Base-by-base conservation (phyloP, 2,329 filamentous ascomycete species). In the Cadophora luteo-olivacea region DNA sequence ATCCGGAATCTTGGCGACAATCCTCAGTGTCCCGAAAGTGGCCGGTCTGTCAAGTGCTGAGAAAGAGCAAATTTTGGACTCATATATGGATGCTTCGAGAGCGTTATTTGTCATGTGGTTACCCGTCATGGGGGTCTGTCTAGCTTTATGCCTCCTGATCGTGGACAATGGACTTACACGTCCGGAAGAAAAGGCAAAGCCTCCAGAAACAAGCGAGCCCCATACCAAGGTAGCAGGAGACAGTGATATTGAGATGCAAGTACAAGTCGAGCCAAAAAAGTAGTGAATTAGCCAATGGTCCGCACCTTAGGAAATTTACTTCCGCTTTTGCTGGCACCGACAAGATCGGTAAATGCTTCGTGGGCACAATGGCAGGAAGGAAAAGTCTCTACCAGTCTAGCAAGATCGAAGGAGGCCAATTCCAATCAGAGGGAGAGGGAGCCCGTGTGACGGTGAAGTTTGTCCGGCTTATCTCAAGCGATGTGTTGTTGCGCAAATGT, bases 51-150 rank as follows among this genome's bases (percentile, higher is more conserved):
- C 69, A 4, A 36, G 11, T 22, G 54, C 29, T 6, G 68, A 76
- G 58, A 72, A 73, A 76, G 74, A 78, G 0, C 77, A 76, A 16
- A 82, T 88, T 2, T 69, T 85, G 8, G 72, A 80, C 49, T 83
- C 86, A 0, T 89, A 88, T 75, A 83, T 84, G 75, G 78, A 79
- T 11, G 87, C 85, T 0, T 87, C 84, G 25, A 80, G 82, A 36
- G 81, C 82, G 0, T 86, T 89, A 0, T 90, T 89, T 69, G 83
- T 85, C 29, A 75, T 88, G 49, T 86, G 86, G 74, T 81, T 86
- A 0, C 86, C 87, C 0, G 70, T 89, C 3, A 83, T 87, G 9
- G 85, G 81, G 0, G 58, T 82, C 0, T 87, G 84, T 69, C 78
- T 89, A 12, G 55, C 85, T 7, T 77, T 83, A 0, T 87, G 84